Evolutionary conservation across 352 stramenopile species (phyloP), one percentile per base, ranked within the genome.

Genomic region (Phytophthora ohioensis): DNA sequence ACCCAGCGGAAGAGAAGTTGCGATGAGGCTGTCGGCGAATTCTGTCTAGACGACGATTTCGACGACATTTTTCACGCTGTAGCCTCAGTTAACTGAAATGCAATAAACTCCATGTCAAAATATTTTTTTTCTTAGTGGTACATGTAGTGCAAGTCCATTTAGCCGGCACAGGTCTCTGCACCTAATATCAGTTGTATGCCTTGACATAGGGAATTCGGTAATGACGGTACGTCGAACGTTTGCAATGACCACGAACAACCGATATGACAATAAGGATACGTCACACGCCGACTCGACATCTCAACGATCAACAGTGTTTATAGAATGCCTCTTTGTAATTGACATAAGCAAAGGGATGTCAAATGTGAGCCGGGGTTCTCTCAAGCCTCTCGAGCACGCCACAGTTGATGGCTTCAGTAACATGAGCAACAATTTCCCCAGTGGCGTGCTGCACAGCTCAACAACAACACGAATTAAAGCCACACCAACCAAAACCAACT

Each of bases 381-480:
- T 10, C 6, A 32, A 57, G 52, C n/a, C 10, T 64, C 21, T 64
- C 43, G 32, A 55, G 38, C 15, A 39, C 53, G 53, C 53, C 42
- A 43, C 38, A 42, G n/a, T 21, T 64, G 42, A 47, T 56, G 56
- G 43, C 57, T 38, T 9, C 35, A 12, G 15, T 32, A 27, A 32
- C 38, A 64, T 51, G 30, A 64, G 38, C 51, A 59, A 54, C 39
- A 53, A 1, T 49, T 55, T 61, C 39, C 49, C 32, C 13, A 27
- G 2, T 8, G 10, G 11, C 39, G 21, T 0, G 4, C 6, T 10
- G 35, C 15, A 32, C 35, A 46, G 41, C 31, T 27, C 39, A 52
- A 48, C 56, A 66, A 60, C 46, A 45, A 7, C 53, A 56, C 55
- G 38, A 71, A 54, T 1, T 21, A 48, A 27, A 38, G 15, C 15